Percentiles rank a stretch among this genome's conserved stretches.
Conservation (phyloP, 441 rosid genomes). For the Erodium trifolium region DNA sequence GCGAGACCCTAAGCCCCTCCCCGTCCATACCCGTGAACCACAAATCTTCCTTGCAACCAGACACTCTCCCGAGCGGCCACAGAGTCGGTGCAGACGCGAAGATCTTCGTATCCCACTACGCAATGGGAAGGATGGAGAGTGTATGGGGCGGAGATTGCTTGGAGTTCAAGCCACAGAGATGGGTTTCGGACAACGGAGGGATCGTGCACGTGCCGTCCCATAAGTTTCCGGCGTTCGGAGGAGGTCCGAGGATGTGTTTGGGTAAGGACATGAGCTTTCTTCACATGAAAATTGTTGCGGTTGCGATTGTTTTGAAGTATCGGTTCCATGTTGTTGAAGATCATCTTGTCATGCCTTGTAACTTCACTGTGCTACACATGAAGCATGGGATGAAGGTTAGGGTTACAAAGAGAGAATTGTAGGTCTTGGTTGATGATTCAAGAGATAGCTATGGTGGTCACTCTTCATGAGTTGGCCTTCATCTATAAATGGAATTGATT, state of each 20-base stretch:
- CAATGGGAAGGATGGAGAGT: not conserved
- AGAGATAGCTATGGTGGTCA: no score
- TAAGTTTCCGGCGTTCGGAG: not conserved
- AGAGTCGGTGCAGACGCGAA: slow-evolving; percentile 25
- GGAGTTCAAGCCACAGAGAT: slow-evolving; percentile 5
- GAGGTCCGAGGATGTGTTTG: not conserved
- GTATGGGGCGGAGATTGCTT: not conserved
- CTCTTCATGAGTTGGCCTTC: no score
- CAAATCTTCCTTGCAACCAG: slow-evolving; percentile 30
- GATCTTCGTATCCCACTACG: slow-evolving; percentile 31
- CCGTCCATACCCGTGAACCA: slow-evolving; percentile 48
- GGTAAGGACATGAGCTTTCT: not conserved
- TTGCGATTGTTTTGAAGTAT: slow-evolving; percentile 20
- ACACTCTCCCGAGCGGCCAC: slow-evolving; percentile 43
- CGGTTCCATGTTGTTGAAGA: slow-evolving; percentile 18
- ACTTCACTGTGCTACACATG: slow-evolving; percentile 19
- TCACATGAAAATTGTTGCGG: slow-evolving; percentile 4
- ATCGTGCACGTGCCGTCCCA: not conserved
- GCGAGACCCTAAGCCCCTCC: slow-evolving; percentile 45
- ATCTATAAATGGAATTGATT: no score
- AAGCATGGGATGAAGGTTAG: slow-evolving; percentile 10
- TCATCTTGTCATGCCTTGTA: slow-evolving; percentile 9
- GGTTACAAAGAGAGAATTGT: not conserved
- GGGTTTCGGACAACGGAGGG: not conserved
- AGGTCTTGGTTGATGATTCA: no score